Percentiles rank a stretch among this genome's conserved stretches.
phyloP scores from a whole-genome alignment of 768 basidiomycete genomes.

The Psilocybe cubensis region DNA sequence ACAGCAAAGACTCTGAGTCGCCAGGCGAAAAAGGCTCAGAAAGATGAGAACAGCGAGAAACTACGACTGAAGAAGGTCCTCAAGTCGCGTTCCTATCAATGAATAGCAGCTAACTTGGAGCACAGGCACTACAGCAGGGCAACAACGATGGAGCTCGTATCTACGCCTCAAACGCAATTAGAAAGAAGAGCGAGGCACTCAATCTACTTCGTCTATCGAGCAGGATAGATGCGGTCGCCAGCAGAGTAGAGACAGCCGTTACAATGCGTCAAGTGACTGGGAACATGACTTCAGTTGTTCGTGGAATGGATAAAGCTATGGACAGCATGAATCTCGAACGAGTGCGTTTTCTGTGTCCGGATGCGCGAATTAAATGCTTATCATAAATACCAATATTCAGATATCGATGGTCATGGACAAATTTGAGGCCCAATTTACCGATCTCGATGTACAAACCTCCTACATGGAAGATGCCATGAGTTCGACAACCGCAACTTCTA shows the following conservation, averaged over 20 bases:
- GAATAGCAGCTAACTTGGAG: neutral
- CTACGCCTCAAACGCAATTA: conserved; percentile 97
- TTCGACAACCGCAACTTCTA: conserved; percentile 88
- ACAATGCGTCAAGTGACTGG: conserved; percentile 97
- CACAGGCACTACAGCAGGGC: conserved; percentile 92
- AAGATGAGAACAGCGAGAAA: conserved; percentile 92
- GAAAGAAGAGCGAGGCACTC: conserved; percentile 95
- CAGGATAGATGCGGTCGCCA: conserved; percentile 95
- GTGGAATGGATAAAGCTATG: conserved; percentile 99
- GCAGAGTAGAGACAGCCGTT: conserved; percentile 96
- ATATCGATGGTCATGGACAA: conserved; percentile 99
- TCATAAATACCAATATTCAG: conserved; percentile 41
- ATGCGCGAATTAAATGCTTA: neutral
- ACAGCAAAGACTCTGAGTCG: conserved; percentile 94
- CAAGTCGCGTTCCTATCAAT: neutral
- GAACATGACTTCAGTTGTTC: conserved; percentile 95
- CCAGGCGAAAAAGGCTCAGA: conserved; percentile 97
- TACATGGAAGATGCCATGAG: conserved; percentile 99
- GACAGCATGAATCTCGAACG: conserved; percentile 98
- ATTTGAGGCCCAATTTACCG: conserved; percentile 95
- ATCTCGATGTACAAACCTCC: conserved; percentile 96
- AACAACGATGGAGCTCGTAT: conserved; percentile 97
- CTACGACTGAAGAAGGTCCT: conserved; percentile 88
- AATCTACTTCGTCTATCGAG: conserved; percentile 90
- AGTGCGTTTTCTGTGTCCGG: conserved; percentile 48